A percentile compares a stretch with the other conserved stretches of the same genome.
Conservation (phyloP, 2,329 filamentous ascomycete species). For the Trichoderma sp. region DNA sequence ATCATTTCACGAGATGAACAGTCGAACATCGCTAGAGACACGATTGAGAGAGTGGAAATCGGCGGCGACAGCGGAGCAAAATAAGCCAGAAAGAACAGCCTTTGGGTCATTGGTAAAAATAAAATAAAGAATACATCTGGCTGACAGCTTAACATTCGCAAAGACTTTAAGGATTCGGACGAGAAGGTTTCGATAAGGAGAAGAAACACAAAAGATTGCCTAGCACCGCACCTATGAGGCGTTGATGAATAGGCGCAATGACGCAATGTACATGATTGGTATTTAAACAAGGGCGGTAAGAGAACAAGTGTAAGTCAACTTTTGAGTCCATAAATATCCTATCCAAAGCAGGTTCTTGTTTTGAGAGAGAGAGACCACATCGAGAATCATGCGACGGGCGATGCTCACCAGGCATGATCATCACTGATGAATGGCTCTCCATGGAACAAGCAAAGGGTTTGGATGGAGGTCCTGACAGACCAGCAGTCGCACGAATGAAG, state of each 20-base stretch:
- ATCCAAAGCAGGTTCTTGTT: slow-evolving; percentile 12
- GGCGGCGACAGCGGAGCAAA: neutral
- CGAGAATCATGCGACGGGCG: slow-evolving; percentile 24
- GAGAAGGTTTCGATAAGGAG: neutral
- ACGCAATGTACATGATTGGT: neutral
- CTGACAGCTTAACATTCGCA: neutral
- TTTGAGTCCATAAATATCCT: slow-evolving; percentile 20
- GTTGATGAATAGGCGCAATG: neutral
- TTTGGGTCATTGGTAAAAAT: neutral
- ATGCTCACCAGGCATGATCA: slow-evolving; percentile 24
- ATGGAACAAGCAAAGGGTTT: slow-evolving; percentile 23
- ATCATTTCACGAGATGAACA: too few species aligned
- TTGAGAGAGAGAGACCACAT: slow-evolving; percentile 23
- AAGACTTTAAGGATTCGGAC: neutral
- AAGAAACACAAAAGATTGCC: neutral
- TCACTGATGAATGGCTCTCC: slow-evolving; percentile 22
- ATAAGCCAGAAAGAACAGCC: neutral
- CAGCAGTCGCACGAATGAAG: slow-evolving; percentile 21
- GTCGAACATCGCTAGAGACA: neutral
- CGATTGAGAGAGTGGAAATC: neutral
- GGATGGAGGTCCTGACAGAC: slow-evolving; percentile 22
- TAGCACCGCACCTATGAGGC: neutral
- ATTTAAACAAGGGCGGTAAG: neutral
- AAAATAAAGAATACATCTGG: neutral
- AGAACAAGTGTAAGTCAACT: slow-evolving; percentile 19